Evolutionary conservation across 179 eudicot species (phyloP), one percentile per base, ranked within the genome.

Genomic region (Gypsophila paniculata): DNA sequence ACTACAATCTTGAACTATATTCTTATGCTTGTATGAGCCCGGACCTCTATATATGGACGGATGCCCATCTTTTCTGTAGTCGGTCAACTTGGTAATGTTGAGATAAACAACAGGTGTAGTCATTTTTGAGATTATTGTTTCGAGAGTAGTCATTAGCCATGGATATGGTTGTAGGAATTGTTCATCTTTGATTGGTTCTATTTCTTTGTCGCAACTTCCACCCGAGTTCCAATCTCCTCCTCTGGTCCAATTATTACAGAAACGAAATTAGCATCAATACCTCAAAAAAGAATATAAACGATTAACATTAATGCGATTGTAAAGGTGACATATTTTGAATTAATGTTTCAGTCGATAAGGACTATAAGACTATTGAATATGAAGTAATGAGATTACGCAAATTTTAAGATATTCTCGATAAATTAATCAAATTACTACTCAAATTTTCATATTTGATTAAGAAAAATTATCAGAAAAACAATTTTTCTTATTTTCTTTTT

Each of bases 141-240:
- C 95, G 11, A 89, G 78, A 0, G 51, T 72, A 25, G 26, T 79
- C 95, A 89, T 89, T 78, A 69, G 77, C 80, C 78, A 74, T 17
- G 95, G 95, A 59, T 89, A 83, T 14, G 74, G 75, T 23, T 75
- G 55, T 19, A 89, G 74, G 51, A 78, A 75, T 7, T 75, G 79
- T 0, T 80, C 79, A 38, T 86, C 77, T 19, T 74, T 86, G 42
- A 87, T 87, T 12, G 91, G 95, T 67, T 67, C 61, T 22, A 78
- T 83, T 74, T 89, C 91, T 0, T 80, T 77, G 25, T 86, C 76
- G 62, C 95, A 89, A 4, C 23, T 66, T 8, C 95, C 91, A 3
- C 87, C 90, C 6, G 91, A 74, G 44, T 89, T 85, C 91, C 95
- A 87, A 46, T 84, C 79, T 2, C 89, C 89, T 39, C 91, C 91